Base-by-base conservation (phyloP, 257 asterid genomes). In the Gentiana dahurica region DNA sequence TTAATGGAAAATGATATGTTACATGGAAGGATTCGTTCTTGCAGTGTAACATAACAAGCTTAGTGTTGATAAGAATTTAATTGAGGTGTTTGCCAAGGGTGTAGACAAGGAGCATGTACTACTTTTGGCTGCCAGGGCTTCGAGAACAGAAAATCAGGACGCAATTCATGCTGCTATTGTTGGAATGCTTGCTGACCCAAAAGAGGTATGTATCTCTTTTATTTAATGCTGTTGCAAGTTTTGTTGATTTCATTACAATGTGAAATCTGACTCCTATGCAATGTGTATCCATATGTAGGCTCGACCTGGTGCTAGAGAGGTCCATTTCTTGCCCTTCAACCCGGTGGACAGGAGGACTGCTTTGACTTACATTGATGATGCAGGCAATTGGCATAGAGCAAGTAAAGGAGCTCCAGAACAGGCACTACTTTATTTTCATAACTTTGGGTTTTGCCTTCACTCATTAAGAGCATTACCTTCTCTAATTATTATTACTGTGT, bases 341-440 rank as follows among this genome's bases (percentile, higher is more conserved):
- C 98, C 98, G 5, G 98, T 91, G 56, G 96, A 91, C 80, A 91
- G 87, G 76, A 82, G 98, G 68, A 87, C 98, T 59, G 98, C 98
- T 37, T 73, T 91, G 80, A 91, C 98, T 59, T 91, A 87, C 66
- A 81, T 85, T 33, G 98, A 91, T 64, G 8, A 52, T 50, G 59
- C 81, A 0, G 96, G 88, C 35, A 81, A 81, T 81, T 91, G 98
- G 98, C 95, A 85, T 60, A 61, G 98, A 39, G 79, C 94, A 41
- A 87, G 96, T 83, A 91, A 91, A 76, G 98, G 98, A 68, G 98
- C 98, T 24, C 98, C 98, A 2, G 98, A 77, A 77, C 96, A 91
- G 94, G 96, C 87, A 15, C 24, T 15, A 15, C 24, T 15, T 15
- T 15, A 15, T 15, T 15, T 15, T 15, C 24, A 15, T 56, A 53